Conservation (phyloP, 129 eudicot species). For the Chrysanthemum makinoi region DNA sequence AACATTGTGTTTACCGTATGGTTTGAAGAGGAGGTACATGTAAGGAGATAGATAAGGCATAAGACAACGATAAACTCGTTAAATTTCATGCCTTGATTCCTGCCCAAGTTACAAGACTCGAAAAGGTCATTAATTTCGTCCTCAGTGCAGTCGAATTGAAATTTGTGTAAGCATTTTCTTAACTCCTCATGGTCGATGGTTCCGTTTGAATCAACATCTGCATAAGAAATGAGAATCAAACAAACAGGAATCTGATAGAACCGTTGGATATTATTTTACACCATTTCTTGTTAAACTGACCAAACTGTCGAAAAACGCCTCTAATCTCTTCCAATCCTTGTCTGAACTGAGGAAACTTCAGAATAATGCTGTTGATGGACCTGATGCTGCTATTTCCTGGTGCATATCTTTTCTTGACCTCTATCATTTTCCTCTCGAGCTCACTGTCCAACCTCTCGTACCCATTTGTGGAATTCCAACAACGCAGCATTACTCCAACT, state of each 20-base stretch:
- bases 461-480: slow-evolving; percentile 34
- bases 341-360: slow-evolving; percentile 66
- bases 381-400: slow-evolving; percentile 39
- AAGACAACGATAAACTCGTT: slow-evolving; percentile 59
- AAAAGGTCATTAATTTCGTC: slow-evolving; percentile 57
- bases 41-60: slow-evolving; percentile 57
- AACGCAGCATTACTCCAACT: slow-evolving; percentile 45
- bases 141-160: slow-evolving; percentile 45
- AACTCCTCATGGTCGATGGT: slow-evolving; percentile 52
- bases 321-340: slow-evolving; percentile 53
- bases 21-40: slow-evolving; percentile 40
- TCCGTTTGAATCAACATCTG: slow-evolving; percentile 64
- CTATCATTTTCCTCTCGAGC: slow-evolving; percentile 59
- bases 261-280: not conserved
- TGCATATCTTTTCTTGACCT: slow-evolving; percentile 39
- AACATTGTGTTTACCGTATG: slow-evolving; percentile 26
- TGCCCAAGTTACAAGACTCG: slow-evolving; percentile 52
- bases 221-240: not conserved
- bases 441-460: slow-evolving; percentile 52
- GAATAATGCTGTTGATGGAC: slow-evolving; percentile 55
- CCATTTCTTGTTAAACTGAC: slow-evolving; percentile 38
- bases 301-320: slow-evolving; percentile 57
- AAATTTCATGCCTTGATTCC: slow-evolving; percentile 48
- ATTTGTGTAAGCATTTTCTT: slow-evolving; percentile 47
- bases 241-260: not conserved